A percentile compares a stretch with the other conserved stretches of the same genome.
These are phyloP conservation scores for Mycocentrospora acerina DNA, from an alignment of 2,329 filamentous ascomycete genomes.

Conservation along the genomic window DNA sequence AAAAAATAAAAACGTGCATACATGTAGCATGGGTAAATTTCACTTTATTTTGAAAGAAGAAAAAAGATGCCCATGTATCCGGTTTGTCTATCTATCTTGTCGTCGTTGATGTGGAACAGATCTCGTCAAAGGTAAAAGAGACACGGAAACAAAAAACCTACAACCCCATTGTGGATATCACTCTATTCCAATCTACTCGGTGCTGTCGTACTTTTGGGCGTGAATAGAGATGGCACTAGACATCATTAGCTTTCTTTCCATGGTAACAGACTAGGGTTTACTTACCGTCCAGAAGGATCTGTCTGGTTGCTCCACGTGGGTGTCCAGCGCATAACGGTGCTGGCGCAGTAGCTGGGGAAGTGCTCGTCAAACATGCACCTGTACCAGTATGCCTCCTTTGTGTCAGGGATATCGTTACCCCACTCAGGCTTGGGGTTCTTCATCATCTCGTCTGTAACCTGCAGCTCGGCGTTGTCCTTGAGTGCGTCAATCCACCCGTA, in stretches of 20 bases:
- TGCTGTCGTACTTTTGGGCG: conserved; percentile 36
- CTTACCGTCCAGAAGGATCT: conserved; percentile 87
- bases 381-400: conserved; percentile 99
- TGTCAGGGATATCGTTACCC: conserved; percentile 89
- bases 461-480: conserved; percentile 87
- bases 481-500: conserved; percentile 99
- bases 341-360: conserved; percentile 88
- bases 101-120: too few relatives aligned
- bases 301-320: conserved; percentile 97
- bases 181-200: conserved; percentile 10
- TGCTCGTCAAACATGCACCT: conserved; percentile 98
- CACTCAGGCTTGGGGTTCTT: conserved; percentile 97
- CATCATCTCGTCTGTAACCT: conserved; percentile 97
- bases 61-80: too few relatives aligned
- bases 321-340: conserved; percentile 93
- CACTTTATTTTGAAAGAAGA: too few relatives aligned
- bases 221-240: conserved; percentile 38
- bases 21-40: too few relatives aligned
- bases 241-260: conserved; percentile 9
- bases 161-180: too few relatives aligned
- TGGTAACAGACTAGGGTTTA: conserved; percentile 2
- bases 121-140: too few relatives aligned
- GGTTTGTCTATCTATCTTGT: too few relatives aligned
- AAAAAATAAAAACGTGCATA: too few relatives aligned
- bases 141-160: too few relatives aligned